A percentile compares a stretch with the other conserved stretches of the same genome.
phyloP scores from a whole-genome alignment of 371 early-diverging fungal species.

The Umbelopsis sp. region DNA sequence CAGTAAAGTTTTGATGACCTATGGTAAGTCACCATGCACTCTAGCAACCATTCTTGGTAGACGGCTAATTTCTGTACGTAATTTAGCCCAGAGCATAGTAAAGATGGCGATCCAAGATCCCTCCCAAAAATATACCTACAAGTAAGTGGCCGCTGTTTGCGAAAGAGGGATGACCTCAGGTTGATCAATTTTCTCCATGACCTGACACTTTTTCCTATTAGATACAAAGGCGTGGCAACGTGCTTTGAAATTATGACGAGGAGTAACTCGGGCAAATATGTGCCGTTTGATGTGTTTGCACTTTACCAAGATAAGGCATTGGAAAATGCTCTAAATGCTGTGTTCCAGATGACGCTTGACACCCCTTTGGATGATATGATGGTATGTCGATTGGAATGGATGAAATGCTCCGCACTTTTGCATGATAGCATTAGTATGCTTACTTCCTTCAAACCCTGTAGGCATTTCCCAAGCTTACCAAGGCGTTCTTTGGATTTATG shows the following conservation, averaged over 20 bases:
- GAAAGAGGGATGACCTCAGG: neutral
- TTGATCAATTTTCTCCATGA: neutral
- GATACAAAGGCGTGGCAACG: conserved; percentile 80
- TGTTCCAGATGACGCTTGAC: conserved; percentile 72
- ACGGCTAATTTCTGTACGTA: neutral
- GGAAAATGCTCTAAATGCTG: conserved; percentile 67
- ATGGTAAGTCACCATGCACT: conserved; percentile 30
- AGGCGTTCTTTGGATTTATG: conserved; percentile 61
- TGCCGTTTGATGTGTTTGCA: conserved; percentile 92
- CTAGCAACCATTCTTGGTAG: neutral
- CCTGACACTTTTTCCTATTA: conserved; percentile 21
- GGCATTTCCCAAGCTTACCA: conserved; percentile 69
- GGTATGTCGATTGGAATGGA: conserved; percentile 40
- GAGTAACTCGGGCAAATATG: conserved; percentile 81
- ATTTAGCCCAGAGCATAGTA: conserved; percentile 25
- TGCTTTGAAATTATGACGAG: conserved; percentile 77
- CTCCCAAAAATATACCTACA: conserved; percentile 39
- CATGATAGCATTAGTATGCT: neutral
- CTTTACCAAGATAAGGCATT: conserved; percentile 89
- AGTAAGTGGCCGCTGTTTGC: conserved; percentile 17
- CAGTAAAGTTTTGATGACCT: conserved; percentile 61
- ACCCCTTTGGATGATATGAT: conserved; percentile 77
- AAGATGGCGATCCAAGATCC: conserved; percentile 24
- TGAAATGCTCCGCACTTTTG: neutral
- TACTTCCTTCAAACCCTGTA: conserved; percentile 22